Percentiles rank a stretch among this genome's conserved stretches.
These are phyloP conservation scores for Phaeomoniella chlamydospora DNA, from an alignment of 2,329 filamentous ascomycete genomes.

Conservation along the genomic window DNA sequence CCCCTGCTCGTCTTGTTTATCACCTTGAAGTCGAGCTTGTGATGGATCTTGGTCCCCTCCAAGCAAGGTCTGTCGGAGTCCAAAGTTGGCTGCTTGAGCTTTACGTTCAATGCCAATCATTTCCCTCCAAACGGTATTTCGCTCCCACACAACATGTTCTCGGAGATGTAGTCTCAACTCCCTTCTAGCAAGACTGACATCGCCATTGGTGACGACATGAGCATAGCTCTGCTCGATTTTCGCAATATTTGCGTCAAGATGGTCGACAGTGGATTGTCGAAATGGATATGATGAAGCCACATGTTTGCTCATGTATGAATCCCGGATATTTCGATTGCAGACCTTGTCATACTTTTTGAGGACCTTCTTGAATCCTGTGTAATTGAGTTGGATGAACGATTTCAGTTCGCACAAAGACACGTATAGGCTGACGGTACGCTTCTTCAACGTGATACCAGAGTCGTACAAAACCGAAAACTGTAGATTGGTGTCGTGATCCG, in stretches of 20 bases:
- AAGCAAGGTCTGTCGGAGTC: constrained; percentile 61
- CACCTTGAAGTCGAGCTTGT: constrained; percentile 65
- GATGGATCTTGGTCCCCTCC: constrained; percentile 56
- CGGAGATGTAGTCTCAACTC: constrained; percentile 81
- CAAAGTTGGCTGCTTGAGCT: constrained; percentile 84
- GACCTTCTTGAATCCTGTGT: constrained; percentile 90
- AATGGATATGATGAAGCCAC: constrained; percentile 78
- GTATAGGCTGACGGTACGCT: constrained; percentile 73
- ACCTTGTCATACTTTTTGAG: constrained; percentile 99
- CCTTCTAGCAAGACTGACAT: constrained; percentile 60
- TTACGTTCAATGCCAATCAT: constrained; percentile 97
- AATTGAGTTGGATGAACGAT: constrained; percentile 90
- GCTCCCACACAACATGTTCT: constrained; percentile 97
- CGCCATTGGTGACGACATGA: constrained; percentile 66
- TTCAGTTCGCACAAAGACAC: constrained; percentile 90
- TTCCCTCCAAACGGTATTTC: constrained; percentile 96
- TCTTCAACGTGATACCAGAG: constrained; percentile 75
- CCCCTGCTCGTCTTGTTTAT: constrained; percentile 49
- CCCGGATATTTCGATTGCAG: constrained; percentile 65
- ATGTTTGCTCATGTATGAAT: constrained; percentile 56
- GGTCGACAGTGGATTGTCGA: constrained; percentile 52
- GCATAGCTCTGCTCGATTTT: constrained; percentile 71
- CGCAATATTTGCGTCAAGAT: constrained; percentile 55
- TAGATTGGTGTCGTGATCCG: constrained; percentile 65
- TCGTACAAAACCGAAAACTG: constrained; percentile 57